Base-by-base conservation (phyloP, 352 stramenopile genomes). In the Thraustochytrium sp. region DNA sequence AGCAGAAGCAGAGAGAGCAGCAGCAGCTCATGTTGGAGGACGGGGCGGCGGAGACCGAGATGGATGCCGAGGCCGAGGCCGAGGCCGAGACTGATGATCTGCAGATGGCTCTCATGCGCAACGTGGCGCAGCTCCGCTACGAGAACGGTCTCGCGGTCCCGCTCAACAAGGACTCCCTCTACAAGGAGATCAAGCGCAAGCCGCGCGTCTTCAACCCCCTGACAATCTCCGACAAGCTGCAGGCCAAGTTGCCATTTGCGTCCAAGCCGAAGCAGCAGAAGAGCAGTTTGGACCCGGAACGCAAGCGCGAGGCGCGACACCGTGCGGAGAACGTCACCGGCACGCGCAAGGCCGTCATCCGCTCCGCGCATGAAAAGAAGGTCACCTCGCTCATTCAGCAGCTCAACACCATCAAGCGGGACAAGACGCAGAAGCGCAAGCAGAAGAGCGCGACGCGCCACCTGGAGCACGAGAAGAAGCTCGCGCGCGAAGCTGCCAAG, bases 111-210 rank as follows among this genome's bases (percentile, higher is more conserved):
- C 61, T 84, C 1, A 87, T 87, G 85, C 51, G 65, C 21, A 87
- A 86, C n/a, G 77, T 85, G 21, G 77, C 31, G 18, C 62, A 85
- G 29, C 68, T 86, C 36, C 93, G 97, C 63, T 89, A 97, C 80
- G 95, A 98, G 84, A 93, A 97, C 34, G 91, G 97, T 84, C 89
- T 97, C 46, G 88, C 95, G 0, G 95, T 99, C 51, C 94, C 96
- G 21, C 93, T 98, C 29, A 98, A 99, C 86, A 92, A 93, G 31
- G 96, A 99, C 88, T 98, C 94, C 42, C 91, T 99, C 18, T 99
- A 99, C 90, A 99, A 98, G 89, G 96, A 96, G 11, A 98, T 99
- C 65, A 90, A 97, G 55, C 93, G 97, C n/a, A 91, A 90, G 37
- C 89, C 93, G 72, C 91, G 93, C 13, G 92, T 92, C 65, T 99